Evolutionary conservation across 345 rosid species (phyloP).

Genomic region (Hibiscus tridactylites): DNA sequence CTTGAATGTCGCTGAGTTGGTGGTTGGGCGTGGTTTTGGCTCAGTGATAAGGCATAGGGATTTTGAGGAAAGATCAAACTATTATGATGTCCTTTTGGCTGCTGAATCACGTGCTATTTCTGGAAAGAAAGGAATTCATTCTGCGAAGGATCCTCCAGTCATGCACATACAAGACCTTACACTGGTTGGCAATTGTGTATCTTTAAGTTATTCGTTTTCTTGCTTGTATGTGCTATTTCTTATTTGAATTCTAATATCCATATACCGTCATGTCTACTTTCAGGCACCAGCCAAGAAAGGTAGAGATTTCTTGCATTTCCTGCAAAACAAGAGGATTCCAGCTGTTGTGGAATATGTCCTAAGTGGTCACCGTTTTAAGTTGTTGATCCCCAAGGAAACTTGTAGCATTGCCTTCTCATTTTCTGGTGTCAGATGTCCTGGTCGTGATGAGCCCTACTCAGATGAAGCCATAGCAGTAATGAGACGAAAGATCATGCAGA

Average conservation of each 20-base stretch:
- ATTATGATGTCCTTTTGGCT: slow-evolving; percentile 60
- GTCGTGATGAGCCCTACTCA: slow-evolving; percentile 83
- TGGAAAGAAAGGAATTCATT: slow-evolving; percentile 76
- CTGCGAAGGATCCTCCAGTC: slow-evolving; percentile 71
- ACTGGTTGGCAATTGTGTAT: slow-evolving; percentile 31
- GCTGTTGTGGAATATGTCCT: slow-evolving; percentile 94
- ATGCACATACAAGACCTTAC: slow-evolving; percentile 78
- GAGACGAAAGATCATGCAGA: slow-evolving; percentile 94
- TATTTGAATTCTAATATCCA: not conserved
- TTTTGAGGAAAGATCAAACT: slow-evolving; percentile 49
- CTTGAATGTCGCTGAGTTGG: slow-evolving; percentile 69
- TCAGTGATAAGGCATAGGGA: slow-evolving; percentile 67
- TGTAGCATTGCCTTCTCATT: slow-evolving; percentile 95
- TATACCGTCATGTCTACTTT: slow-evolving; percentile 7
- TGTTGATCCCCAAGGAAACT: slow-evolving; percentile 84
- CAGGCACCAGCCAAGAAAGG: slow-evolving; percentile 87
- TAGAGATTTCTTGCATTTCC: slow-evolving; percentile 79
- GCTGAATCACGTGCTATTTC: slow-evolving; percentile 83
- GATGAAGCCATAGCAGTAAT: slow-evolving; percentile 89
- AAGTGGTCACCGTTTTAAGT: slow-evolving; percentile 96
- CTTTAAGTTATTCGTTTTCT: not conserved
- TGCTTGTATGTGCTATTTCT: not conserved
- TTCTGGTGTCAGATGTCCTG: slow-evolving; percentile 99
- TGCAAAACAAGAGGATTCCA: slow-evolving; percentile 63
- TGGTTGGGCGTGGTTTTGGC: slow-evolving; percentile 76